phyloP scores from a whole-genome alignment of 2,329 filamentous ascomycete genomes.

The Fusarium guadeloupense region DNA sequence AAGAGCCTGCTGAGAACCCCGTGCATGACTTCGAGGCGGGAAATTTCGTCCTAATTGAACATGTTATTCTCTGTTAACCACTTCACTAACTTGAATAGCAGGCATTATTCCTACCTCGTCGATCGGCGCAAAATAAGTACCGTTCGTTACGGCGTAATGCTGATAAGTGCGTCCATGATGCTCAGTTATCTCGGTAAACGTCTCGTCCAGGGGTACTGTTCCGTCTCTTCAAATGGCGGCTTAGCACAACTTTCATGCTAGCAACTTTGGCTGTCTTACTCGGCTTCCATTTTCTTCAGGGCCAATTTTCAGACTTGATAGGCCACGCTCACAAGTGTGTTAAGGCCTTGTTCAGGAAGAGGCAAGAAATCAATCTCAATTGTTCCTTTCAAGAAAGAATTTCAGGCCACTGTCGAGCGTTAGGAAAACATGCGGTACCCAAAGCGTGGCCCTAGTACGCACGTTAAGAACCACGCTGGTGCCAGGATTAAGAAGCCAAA shows the following conservation, averaged over 20 bases:
- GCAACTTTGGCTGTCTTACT: constrained; percentile 41
- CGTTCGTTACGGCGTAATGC: constrained; percentile 70
- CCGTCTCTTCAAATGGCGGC: constrained; percentile 52
- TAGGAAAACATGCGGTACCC: constrained; percentile 46
- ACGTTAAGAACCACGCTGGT: constrained; percentile 44
- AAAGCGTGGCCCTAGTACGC: constrained; percentile 46
- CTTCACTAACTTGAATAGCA: neutral
- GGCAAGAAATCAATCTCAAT: constrained; percentile 25
- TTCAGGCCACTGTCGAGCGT: constrained; percentile 38
- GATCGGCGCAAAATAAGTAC: constrained; percentile 72
- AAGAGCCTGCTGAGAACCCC: constrained; percentile 70
- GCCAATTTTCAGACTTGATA: constrained; percentile 7
- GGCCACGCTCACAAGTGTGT: constrained; percentile 9
- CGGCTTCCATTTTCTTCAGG: constrained; percentile 43
- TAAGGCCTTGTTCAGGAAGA: constrained; percentile 4
- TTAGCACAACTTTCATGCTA: constrained; percentile 37
- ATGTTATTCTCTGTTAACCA: constrained; percentile 18
- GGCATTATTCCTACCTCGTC: constrained; percentile 67
- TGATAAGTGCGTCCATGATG: constrained; percentile 74
- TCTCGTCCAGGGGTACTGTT: constrained; percentile 65
- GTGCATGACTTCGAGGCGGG: constrained; percentile 72
- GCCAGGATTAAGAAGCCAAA: constrained; percentile 40
- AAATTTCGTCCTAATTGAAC: constrained; percentile 68
- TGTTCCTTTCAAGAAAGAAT: constrained; percentile 31
- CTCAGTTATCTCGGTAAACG: constrained; percentile 66